Evolutionary conservation across 805 yeast genomes (phyloP).

Genomic region (Clavispora fructus): DNA sequence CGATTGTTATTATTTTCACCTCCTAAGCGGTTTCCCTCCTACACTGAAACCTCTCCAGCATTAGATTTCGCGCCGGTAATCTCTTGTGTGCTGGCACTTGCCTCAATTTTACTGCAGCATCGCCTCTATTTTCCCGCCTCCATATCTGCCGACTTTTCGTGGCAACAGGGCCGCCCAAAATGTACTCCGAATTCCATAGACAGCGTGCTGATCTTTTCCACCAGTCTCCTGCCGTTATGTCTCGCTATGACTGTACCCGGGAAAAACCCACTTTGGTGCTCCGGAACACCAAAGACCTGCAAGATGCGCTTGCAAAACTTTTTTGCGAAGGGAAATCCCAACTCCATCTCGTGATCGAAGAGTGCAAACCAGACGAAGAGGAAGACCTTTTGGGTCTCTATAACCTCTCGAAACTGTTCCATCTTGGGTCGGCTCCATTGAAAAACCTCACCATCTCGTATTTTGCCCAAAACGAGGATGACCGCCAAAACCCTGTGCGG

Average conservation of each 20-base stretch:
- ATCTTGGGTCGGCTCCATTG: constrained; percentile 3
- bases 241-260: not conserved
- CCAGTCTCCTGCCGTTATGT: not conserved
- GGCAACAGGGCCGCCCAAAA: not conserved
- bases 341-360: constrained; percentile 9
- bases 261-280: not conserved
- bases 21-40: not conserved
- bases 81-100: not conserved
- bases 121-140: not conserved
- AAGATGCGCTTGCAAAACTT: not conserved
- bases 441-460: constrained; percentile 7
- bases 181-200: not conserved
- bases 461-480: constrained; percentile 7
- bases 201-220: not conserved
- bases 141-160: not conserved
- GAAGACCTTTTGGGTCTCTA: constrained; percentile 6
- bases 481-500: constrained; percentile 9
- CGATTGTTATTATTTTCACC: not conserved
- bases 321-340: not conserved
- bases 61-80: not conserved
- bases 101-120: not conserved
- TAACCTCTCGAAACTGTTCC: constrained; percentile 3
- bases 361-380: constrained; percentile 1
- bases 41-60: not conserved
- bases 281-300: not conserved